phyloP scores from a whole-genome alignment of 129 eudicot species.

The Dittrichia graveolens region DNA sequence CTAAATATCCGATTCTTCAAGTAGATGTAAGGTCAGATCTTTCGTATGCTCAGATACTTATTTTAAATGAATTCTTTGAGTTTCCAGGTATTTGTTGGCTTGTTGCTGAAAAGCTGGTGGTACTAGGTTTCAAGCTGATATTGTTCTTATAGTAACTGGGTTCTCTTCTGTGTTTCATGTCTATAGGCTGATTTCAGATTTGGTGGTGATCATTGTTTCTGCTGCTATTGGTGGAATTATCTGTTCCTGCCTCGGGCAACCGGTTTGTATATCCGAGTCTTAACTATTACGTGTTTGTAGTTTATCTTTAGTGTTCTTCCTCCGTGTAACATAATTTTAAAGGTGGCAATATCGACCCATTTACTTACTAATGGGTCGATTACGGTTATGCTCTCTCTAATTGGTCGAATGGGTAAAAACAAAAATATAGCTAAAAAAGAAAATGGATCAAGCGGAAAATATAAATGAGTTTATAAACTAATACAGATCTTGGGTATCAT shows the following conservation, averaged over 20 bases:
- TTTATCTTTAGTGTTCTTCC: conserved; percentile 18
- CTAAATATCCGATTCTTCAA: conserved; percentile 96
- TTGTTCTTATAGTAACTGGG: conserved; percentile 13
- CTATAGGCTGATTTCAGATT: conserved; percentile 88
- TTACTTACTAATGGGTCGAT: conserved; percentile 12
- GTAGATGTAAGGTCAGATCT: conserved; percentile 86
- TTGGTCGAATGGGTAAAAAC: background rate
- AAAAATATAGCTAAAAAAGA: background rate
- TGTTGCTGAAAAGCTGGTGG: conserved; percentile 18
- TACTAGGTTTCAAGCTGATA: background rate
- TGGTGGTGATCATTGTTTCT: conserved; percentile 96
- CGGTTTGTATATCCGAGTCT: conserved; percentile 59
- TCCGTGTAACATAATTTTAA: background rate
- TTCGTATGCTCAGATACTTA: conserved; percentile 22
- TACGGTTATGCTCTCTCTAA: background rate
- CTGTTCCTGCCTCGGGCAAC: conserved; percentile 96
- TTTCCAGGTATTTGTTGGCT: conserved; percentile 17
- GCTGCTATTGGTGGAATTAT: conserved; percentile 98
- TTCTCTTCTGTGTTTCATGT: conserved; percentile 7
- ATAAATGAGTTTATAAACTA: too few relatives aligned
- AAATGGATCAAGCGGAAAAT: background rate
- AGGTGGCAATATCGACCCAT: background rate
- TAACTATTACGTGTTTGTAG: conserved; percentile 4
- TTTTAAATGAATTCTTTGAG: conserved; percentile 2
- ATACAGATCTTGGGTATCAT: too few relatives aligned